Conservation (phyloP, 2,329 filamentous ascomycete species). For the Colletotrichum melonis region DNA sequence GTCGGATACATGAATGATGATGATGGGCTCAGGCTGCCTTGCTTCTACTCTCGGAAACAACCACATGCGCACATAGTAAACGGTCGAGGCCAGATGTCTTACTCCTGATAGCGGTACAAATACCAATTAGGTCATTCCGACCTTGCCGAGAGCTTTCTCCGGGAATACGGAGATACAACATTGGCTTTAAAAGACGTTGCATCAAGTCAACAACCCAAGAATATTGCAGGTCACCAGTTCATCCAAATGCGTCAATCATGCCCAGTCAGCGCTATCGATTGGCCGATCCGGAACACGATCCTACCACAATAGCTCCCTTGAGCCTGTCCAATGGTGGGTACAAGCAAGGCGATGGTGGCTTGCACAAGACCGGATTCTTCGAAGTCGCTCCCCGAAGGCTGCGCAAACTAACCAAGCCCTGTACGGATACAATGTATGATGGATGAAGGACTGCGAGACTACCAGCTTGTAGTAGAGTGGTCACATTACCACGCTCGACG, state of each 20-base stretch:
- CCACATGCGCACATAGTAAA: not conserved
- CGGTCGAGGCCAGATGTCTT: not conserved
- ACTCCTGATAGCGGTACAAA: not conserved
- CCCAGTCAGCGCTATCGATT: not conserved
- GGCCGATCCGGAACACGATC: not conserved
- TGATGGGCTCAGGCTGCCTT: not conserved
- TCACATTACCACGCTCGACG: not conserved
- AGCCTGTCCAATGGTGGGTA: slow-evolving; percentile 5
- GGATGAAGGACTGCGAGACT: too few relatives aligned
- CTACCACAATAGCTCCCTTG: not conserved
- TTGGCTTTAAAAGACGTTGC: not conserved
- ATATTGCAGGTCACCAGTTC: slow-evolving; percentile 7
- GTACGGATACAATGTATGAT: not conserved
- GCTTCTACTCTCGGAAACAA: not conserved
- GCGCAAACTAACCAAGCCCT: not conserved
- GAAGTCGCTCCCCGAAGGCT: not conserved
- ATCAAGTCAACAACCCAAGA: not conserved
- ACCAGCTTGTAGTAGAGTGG: not conserved
- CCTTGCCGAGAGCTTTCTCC: not conserved
- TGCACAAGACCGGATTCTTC: slow-evolving; percentile 6
- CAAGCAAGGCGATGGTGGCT: not conserved
- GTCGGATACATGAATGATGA: not conserved
- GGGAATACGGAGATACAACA: not conserved
- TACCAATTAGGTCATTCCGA: not conserved
- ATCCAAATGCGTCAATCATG: slow-evolving; percentile 5